Evolutionary conservation across 331 rosid species (phyloP), one percentile per base, ranked within the genome.

Genomic region (Malus hybrid): DNA sequence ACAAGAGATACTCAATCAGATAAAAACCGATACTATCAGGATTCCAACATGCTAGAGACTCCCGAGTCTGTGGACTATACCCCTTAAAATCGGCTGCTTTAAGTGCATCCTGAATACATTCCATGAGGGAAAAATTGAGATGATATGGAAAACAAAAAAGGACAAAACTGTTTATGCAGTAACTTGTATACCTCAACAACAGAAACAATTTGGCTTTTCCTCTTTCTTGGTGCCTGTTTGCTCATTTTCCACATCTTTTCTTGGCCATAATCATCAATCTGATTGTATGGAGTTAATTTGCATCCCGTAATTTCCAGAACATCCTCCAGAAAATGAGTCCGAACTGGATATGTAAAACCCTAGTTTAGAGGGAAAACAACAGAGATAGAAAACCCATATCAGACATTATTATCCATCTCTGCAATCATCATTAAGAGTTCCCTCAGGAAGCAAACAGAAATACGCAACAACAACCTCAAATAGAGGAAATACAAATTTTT

Each of bases 191-290:
- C 99, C 97, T 90, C 96, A 33, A 92, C 96, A 57, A 85, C 78
- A 7, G 92, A 90, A 81, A 91, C 93, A 83, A 95, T 95, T 83
- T 90, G 97, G 85, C 97, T 92, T 84, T 95, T 95, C 87, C 97
- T 90, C 86, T 90, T 95, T 89, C 97, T 85, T 63, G 97, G 99
- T 53, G 92, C 89, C 77, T 88, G 97, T 78, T 90, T 95, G 86
- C 85, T 85, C 93, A 84, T 79, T 86, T 95, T 95, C 99, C 99
- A 95, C 75, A 73, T 56, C 91, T 84, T 92, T 70, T 92, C 97
- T 85, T 90, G 99, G 71, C 97, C 99, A 82, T 90, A 92, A 84
- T 95, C 97, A 79, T 90, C 99, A 76, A 87, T 87, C 87, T 95
- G 99, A 87, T 95, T 95, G 80, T 82, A 79, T 56, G 86, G 87